phyloP scores from a whole-genome alignment of 257 asterid genomes.

The Capsicum pubescens region DNA sequence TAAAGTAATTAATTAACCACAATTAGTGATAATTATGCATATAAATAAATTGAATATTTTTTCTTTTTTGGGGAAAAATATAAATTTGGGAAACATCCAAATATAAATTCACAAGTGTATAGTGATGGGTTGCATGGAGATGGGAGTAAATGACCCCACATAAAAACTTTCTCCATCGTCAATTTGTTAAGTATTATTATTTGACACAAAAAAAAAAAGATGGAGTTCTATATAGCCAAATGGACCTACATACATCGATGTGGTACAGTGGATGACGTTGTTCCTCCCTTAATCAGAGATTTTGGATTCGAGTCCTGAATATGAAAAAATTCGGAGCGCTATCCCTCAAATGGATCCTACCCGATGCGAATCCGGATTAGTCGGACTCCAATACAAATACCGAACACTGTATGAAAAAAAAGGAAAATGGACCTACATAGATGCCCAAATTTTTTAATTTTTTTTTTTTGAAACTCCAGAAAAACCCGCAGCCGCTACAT shows the following conservation, averaged over 20 bases:
- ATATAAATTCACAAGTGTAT: slow-evolving; percentile 21
- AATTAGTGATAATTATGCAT: background rate
- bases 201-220: background rate
- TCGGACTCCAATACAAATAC: too few relatives aligned
- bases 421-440: too few relatives aligned
- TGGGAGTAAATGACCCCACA: slow-evolving; percentile 28
- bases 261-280: too few relatives aligned
- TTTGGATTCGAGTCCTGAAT: accelerated
- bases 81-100: background rate
- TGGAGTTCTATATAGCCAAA: background rate
- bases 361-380: too few relatives aligned
- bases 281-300: too few relatives aligned
- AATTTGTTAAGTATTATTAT: background rate
- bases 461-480: too few relatives aligned
- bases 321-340: too few relatives aligned
- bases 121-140: slow-evolving; percentile 19
- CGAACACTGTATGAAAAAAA: too few relatives aligned
- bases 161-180: background rate
- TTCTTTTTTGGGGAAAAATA: background rate
- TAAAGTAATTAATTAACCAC: background rate
- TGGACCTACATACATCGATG: background rate
- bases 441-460: too few relatives aligned
- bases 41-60: background rate
- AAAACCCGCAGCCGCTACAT: too few relatives aligned
- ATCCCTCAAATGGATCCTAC: too few relatives aligned